Conservation (phyloP, 257 asterid species). For the Solanum corneliomulleri region DNA sequence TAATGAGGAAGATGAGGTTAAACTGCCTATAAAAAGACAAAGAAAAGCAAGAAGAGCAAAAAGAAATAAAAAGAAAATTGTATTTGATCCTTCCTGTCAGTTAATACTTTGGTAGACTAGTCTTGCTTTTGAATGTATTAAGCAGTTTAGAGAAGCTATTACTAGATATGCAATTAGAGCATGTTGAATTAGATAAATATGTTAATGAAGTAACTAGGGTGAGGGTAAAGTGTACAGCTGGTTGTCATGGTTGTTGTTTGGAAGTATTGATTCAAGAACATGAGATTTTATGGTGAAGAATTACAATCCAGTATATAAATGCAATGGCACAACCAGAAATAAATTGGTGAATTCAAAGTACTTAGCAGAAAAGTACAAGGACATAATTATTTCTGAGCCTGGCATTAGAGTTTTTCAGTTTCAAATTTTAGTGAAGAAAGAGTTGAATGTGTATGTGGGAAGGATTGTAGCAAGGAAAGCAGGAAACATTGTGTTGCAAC, state of each 20-base stretch:
- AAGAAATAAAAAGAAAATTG: too few species aligned
- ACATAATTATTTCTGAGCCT: background rate
- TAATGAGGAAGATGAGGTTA: background rate
- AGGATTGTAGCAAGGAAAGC: background rate
- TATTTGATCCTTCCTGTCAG: background rate
- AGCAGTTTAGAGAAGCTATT: background rate
- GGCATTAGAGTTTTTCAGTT: background rate
- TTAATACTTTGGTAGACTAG: background rate
- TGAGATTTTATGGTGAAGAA: background rate
- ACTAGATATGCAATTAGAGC: background rate
- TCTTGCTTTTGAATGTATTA: background rate
- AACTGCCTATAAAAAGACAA: background rate
- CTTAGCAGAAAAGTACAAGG: background rate
- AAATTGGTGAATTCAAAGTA: background rate
- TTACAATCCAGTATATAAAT: background rate
- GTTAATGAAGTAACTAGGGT: background rate
- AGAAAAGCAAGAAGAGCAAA: background rate
- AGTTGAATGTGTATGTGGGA: background rate
- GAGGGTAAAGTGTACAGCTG: background rate
- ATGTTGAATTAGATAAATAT: background rate
- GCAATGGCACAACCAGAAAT: background rate
- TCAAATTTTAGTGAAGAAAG: background rate
- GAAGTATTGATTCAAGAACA: background rate
- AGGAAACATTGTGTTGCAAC: background rate
- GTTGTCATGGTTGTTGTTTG: background rate